Evolutionary conservation across 2,329 filamentous ascomycete genomes (phyloP).

Genomic region (Hirsutella thompsonii): DNA sequence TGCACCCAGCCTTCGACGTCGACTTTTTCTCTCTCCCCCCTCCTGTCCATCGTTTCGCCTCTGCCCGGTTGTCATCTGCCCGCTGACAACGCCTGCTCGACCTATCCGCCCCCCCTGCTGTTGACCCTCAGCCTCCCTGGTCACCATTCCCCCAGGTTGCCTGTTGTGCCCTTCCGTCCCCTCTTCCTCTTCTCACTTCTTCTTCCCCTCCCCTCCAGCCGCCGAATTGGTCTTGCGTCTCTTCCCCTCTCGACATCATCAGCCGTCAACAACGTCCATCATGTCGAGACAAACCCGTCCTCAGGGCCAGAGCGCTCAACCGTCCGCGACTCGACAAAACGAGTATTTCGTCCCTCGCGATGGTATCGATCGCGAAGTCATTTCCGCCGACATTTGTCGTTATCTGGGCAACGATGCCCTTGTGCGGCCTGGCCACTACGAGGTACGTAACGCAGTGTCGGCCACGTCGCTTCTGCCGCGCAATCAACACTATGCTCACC

Average conservation of each 20-base stretch:
- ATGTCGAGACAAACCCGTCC: slow-evolving; percentile 27
- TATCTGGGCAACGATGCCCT: slow-evolving; percentile 74
- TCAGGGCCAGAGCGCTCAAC: slow-evolving; percentile 18
- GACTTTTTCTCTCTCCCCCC: no score
- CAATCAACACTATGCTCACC: background rate
- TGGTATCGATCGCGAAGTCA: slow-evolving; percentile 73
- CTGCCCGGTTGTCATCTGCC: no score
- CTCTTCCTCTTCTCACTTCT: slow-evolving; percentile 3
- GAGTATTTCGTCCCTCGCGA: slow-evolving; percentile 72
- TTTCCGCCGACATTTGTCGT: slow-evolving; percentile 73
- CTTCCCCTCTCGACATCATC: slow-evolving; percentile 2
- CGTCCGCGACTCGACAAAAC: slow-evolving; percentile 44
- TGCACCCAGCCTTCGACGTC: no score
- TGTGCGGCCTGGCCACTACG: slow-evolving; percentile 61
- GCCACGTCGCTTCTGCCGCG: background rate
- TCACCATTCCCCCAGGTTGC: background rate
- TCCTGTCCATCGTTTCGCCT: no score
- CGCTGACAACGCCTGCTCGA: no score
- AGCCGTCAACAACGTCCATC: slow-evolving; percentile 11
- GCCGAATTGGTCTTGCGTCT: slow-evolving; percentile 7
- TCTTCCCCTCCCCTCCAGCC: slow-evolving; percentile 4
- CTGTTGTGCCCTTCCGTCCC: background rate
- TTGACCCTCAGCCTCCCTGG: background rate
- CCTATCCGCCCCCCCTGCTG: background rate
- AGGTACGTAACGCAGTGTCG: slow-evolving; percentile 34